These are phyloP conservation scores for Balakata baccata DNA, from an alignment of 345 rosid species.

Conservation along the genomic window DNA sequence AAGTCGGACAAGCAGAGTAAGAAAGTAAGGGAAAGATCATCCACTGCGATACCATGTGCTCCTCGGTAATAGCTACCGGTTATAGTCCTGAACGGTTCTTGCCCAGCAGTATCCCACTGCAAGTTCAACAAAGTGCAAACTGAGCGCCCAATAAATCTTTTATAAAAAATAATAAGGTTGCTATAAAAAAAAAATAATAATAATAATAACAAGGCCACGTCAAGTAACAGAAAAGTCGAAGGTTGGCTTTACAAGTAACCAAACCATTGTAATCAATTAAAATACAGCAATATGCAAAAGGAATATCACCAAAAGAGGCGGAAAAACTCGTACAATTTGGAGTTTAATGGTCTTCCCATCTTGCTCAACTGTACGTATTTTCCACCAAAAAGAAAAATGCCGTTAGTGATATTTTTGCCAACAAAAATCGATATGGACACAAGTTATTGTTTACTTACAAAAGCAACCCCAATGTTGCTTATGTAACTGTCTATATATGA, in stretches of 20 bases:
- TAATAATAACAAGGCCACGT: not conserved
- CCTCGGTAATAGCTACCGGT: slow-evolving; percentile 37
- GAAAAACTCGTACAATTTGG: slow-evolving; percentile 25
- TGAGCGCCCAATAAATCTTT: not conserved
- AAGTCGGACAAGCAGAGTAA: not conserved
- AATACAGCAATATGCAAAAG: not conserved
- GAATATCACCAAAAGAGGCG: not conserved
- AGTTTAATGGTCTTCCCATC: slow-evolving; percentile 36
- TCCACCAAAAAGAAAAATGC: slow-evolving; percentile 8
- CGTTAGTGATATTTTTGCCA: slow-evolving; percentile 3
- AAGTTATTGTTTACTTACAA: slow-evolving; percentile 41
- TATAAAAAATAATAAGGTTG: not conserved
- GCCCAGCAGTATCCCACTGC: slow-evolving; percentile 41
- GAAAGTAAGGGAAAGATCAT: not conserved
- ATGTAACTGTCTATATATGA: slow-evolving; percentile 74
- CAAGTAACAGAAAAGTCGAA: not conserved
- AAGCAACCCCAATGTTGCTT: slow-evolving; percentile 80
- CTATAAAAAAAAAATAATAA: too few species aligned
- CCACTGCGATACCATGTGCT: slow-evolving; percentile 35
- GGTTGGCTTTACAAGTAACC: not conserved
- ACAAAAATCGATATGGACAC: not conserved
- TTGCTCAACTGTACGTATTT: slow-evolving; percentile 38
- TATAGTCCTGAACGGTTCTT: slow-evolving; percentile 36
- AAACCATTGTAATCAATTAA: not conserved
- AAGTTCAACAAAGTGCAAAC: not conserved